Percentiles rank a stretch among this genome's conserved stretches.
phyloP scores from a whole-genome alignment of 2,329 filamentous ascomycete genomes.

The Rhynchosporium graminicola region DNA sequence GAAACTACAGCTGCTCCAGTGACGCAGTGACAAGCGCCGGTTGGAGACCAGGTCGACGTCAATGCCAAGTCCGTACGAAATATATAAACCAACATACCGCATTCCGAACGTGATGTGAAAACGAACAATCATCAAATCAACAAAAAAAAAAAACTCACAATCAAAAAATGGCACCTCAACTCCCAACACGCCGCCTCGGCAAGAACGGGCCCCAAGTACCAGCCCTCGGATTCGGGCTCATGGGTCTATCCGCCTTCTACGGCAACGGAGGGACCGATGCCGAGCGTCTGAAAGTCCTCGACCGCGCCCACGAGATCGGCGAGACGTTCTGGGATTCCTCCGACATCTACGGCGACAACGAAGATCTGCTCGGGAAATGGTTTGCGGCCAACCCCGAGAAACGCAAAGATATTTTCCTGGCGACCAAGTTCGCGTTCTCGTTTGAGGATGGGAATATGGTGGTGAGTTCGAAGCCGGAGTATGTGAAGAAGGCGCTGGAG shows the following conservation, averaged over 20 bases:
- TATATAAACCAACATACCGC: no score
- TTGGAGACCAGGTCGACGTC: no score
- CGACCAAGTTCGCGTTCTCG: no score
- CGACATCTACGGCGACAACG: slow-evolving; percentile 45
- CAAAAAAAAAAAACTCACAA: no score
- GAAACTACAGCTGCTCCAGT: no score
- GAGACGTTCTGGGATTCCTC: slow-evolving; percentile 44
- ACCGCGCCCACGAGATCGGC: slow-evolving; percentile 44
- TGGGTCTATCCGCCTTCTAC: slow-evolving; percentile 29
- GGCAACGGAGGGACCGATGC: slow-evolving; percentile 37
- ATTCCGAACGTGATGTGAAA: no score
- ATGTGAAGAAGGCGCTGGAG: slow-evolving; percentile 43
- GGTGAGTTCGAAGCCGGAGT: slow-evolving; percentile 44
- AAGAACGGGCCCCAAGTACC: slow-evolving; percentile 34
- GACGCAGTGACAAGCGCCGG: no score
- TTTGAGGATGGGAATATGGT: background rate
- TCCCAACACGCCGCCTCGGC: slow-evolving; percentile 34
- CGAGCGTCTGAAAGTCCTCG: slow-evolving; percentile 44
- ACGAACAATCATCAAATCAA: no score
- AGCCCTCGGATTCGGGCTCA: slow-evolving; percentile 35
- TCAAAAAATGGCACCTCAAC: slow-evolving; percentile 25
- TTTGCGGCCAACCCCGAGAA: background rate
- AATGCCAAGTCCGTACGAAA: no score
- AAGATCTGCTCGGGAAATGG: slow-evolving; percentile 30
- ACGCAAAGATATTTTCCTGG: no score